Conservation (phyloP, 2,329 filamentous ascomycete species). For the Aspergillus proliferans region DNA sequence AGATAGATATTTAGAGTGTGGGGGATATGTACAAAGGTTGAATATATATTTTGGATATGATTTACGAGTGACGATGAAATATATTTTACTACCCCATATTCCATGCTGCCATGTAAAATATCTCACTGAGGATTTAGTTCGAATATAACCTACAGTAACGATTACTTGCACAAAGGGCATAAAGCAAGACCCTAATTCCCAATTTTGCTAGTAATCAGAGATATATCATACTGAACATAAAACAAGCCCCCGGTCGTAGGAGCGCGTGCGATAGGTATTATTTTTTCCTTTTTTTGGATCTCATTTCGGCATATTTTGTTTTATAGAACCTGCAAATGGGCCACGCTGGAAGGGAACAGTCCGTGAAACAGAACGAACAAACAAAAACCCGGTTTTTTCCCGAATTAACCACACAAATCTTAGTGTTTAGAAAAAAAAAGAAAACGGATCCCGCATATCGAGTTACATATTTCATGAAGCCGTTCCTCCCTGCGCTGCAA, state of each 20-base stretch:
- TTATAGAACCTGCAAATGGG: constrained; percentile 23
- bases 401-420: constrained; percentile 27
- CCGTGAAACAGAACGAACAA: constrained; percentile 17
- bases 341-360: constrained; percentile 22
- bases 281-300: constrained; percentile 18
- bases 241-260: constrained; percentile 20
- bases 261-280: constrained; percentile 26
- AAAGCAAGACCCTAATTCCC: constrained; percentile 15
- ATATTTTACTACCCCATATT: neutral
- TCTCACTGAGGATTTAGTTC: neutral
- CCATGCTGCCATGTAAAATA: neutral
- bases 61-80: neutral
- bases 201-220: constrained; percentile 27
- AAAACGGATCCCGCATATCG: constrained; percentile 30
- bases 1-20: neutral
- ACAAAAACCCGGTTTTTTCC: constrained; percentile 22
- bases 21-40: neutral
- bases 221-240: constrained; percentile 33
- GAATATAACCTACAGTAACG: no score
- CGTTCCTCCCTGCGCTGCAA: constrained; percentile 25
- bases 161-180: no score
- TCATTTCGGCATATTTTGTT: constrained; percentile 27
- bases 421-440: constrained; percentile 16
- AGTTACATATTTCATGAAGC: constrained; percentile 38
- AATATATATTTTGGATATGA: neutral